These are phyloP conservation scores for Linnemannia zychae DNA, from an alignment of 192 early-diverging fungal genomes.

Conservation along the genomic window DNA sequence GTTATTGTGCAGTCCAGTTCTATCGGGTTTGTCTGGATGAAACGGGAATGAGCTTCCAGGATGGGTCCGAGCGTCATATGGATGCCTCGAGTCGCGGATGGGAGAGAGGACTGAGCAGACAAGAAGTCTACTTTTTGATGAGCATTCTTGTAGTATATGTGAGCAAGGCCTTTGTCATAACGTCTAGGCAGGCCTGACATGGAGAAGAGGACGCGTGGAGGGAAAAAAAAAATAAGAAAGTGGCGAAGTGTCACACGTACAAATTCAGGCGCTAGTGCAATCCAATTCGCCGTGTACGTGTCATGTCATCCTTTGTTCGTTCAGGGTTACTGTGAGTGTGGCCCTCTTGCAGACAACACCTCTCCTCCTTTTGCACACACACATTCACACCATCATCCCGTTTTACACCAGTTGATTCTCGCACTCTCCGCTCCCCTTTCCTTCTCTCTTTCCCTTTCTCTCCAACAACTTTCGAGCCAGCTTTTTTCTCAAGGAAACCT, in stretches of 20 bases:
- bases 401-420: not conserved
- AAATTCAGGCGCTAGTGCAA: not conserved
- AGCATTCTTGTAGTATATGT: too few species aligned
- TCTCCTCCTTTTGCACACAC: not conserved
- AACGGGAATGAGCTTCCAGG: slow-evolving; percentile 16
- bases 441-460: not conserved
- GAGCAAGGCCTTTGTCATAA: too few species aligned
- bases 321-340: slow-evolving; percentile 1
- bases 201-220: too few species aligned
- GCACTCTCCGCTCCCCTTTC: not conserved
- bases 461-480: not conserved
- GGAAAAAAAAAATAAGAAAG: not conserved
- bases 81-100: not conserved
- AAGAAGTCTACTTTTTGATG: not conserved
- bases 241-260: slow-evolving; percentile 7
- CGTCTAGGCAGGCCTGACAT: too few species aligned
- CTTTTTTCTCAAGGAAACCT: not conserved
- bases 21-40: slow-evolving; percentile 10
- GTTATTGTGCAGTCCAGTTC: not conserved
- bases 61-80: slow-evolving; percentile 6
- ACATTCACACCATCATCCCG: not conserved
- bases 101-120: not conserved
- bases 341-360: not conserved
- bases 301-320: not conserved
- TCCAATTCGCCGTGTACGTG: slow-evolving; percentile 3